Evolutionary conservation across 1,284 basidiomycete genomes (phyloP), one percentile per base, ranked within the genome.

Genomic region (Bondarzewia mesenterica): DNA sequence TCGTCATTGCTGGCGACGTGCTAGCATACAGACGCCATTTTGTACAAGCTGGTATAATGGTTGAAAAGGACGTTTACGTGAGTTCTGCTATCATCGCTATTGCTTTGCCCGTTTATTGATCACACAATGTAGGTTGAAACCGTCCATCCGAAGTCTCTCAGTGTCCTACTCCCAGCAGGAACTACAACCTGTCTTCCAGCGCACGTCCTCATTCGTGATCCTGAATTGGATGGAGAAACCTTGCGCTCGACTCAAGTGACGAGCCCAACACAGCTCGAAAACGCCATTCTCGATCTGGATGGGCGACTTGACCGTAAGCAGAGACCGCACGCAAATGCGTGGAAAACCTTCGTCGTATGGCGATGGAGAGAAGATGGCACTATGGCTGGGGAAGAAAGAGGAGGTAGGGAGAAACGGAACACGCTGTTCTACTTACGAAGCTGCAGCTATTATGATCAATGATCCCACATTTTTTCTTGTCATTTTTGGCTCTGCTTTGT

Each of bases 51-150:
- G 61, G 64, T 42, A 41, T 71, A 3, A 53, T 63, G 0, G 62
- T 80, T 10, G 74, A 78, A 58, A 80, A 80, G 53, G 79, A 82
- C 51, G 62, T 70, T 20, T 61, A 80, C 35, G 78, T 79, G 54
- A 46, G 71, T 56, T 3, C 48, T 25, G 27, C 44, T 44, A 27
- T 21, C 12, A 36, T 23, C 38, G 14, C 7, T 10, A 2, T 32
- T 32, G 10, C 29, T 32, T 32, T n/a, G 29, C n/a, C 10, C 29
- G 5, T n/a, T 32, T 10, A 32, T 32, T 7, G 29, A 32, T 32
- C 6, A 7, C 10, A 32, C n/a, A 10, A 32, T 32, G 12, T 50
- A 79, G 77, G 65, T 80, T 22, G 63, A 72, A 35, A 58, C 62
- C 5, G 68, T 77, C 35, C 62, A 76, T 48, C 64, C 70, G 0